A percentile compares a stretch with the other conserved stretches of the same genome.
These are phyloP conservation scores for Sugiyamaella novakii DNA, from an alignment of 1,139 yeast species.

Conservation along the genomic window DNA sequence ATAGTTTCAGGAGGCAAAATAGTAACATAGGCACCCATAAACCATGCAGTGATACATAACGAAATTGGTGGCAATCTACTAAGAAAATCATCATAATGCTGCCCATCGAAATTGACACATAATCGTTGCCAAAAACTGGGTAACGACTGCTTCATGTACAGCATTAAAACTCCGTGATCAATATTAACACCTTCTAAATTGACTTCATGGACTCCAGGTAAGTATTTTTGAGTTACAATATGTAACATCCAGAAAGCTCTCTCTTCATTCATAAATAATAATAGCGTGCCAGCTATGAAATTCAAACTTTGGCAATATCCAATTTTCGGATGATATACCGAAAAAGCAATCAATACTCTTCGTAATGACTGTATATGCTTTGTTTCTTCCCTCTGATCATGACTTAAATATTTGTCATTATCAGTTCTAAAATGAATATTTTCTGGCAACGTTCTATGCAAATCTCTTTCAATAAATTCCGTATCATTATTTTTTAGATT, in stretches of 20 bases:
- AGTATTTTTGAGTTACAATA: conserved; percentile 76
- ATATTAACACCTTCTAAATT: conserved; percentile 91
- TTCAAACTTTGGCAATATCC: conserved; percentile 96
- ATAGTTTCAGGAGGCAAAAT: conserved; percentile 85
- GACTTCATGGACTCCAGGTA: conserved; percentile 91
- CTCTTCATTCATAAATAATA: conserved; percentile 86
- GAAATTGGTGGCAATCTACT: conserved; percentile 85
- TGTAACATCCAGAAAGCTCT: conserved; percentile 94
- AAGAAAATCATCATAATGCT: conserved; percentile 62
- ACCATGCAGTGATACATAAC: conserved; percentile 94
- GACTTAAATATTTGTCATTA: conserved; percentile 17
- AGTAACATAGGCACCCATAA: conserved; percentile 92
- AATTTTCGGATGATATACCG: conserved; percentile 82
- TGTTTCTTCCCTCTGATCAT: conserved; percentile 48
- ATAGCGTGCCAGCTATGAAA: conserved; percentile 81
- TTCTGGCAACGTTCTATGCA: conserved; percentile 93
- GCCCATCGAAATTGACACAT: conserved; percentile 45
- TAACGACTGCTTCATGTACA: conserved; percentile 78
- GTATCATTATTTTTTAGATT: conserved; percentile 65
- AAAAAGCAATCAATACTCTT: conserved; percentile 79
- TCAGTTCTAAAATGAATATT: conserved; percentile 65
- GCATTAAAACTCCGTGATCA: conserved; percentile 92
- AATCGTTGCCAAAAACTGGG: conserved; percentile 76
- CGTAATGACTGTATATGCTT: conserved; percentile 71
- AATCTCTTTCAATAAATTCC: conserved; percentile 90